Percentiles rank a stretch among this genome's conserved stretches.
Evolutionary conservation across 1,284 basidiomycete genomes (phyloP).

Genomic region (Sphaerobolus stellatus): DNA sequence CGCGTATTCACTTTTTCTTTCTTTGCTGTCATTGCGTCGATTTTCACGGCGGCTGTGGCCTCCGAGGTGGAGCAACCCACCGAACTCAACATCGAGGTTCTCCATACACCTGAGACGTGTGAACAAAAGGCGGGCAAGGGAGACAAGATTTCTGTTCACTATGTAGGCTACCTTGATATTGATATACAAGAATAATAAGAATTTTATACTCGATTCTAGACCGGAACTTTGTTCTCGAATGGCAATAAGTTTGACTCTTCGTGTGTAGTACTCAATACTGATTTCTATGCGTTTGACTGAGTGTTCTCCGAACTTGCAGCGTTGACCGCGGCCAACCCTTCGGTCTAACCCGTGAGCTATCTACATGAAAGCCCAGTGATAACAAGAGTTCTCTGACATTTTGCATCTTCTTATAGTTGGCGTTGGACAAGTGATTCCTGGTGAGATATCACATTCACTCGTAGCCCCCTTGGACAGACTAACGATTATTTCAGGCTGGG

Average conservation of each 20-base stretch:
- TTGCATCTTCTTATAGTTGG: constrained; percentile 54
- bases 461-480: background rate
- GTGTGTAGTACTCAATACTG: constrained; percentile 32
- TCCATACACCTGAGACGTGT: constrained; percentile 60
- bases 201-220: constrained; percentile 40
- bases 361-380: background rate
- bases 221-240: constrained; percentile 68
- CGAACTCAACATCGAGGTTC: constrained; percentile 62
- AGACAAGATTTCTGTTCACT: constrained; percentile 74
- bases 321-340: constrained; percentile 67
- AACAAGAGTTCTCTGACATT: background rate
- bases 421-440: constrained; percentile 76
- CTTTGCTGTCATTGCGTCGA: constrained; percentile 40
- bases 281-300: constrained; percentile 2
- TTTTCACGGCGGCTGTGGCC: constrained; percentile 28
- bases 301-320: constrained; percentile 36
- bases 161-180: constrained; percentile 55
- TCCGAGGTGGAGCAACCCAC: constrained; percentile 40
- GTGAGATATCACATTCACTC: constrained; percentile 28
- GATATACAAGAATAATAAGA: background rate
- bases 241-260: constrained; percentile 85
- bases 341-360: constrained; percentile 59
- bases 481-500: constrained; percentile 53
- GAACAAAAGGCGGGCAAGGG: constrained; percentile 56
- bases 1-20: constrained; percentile 45